Percentiles rank a stretch among this genome's conserved stretches.
phyloP scores from a whole-genome alignment of 495 filamentous ascomycete genomes.

The Neurospora sp. region DNA sequence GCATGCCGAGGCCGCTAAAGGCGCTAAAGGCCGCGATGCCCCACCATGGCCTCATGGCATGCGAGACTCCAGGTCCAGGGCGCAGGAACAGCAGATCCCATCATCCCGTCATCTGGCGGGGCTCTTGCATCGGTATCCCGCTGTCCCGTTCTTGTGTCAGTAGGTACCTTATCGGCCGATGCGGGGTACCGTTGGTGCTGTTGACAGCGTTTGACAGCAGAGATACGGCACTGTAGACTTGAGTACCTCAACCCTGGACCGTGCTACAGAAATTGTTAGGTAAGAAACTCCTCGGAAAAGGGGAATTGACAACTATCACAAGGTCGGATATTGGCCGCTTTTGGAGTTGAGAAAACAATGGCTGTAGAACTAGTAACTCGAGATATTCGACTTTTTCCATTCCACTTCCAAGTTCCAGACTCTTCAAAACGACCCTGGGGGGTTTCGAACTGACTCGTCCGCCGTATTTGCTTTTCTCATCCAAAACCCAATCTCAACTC shows the following conservation, averaged over 20 bases:
- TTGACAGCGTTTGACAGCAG: background rate
- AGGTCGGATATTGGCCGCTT: background rate
- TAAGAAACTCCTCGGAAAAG: background rate
- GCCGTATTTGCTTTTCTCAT: background rate
- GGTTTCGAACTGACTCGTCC: background rate
- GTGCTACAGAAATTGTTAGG: background rate
- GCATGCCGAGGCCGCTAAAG: background rate
- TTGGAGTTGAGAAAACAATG: background rate
- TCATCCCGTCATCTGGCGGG: background rate
- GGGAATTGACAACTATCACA: background rate
- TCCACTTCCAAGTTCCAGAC: background rate
- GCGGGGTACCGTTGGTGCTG: background rate
- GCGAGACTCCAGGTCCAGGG: background rate
- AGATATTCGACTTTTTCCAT: background rate
- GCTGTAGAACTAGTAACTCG: background rate
- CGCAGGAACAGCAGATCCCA: background rate
- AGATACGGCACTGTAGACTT: background rate
- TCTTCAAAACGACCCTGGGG: background rate
- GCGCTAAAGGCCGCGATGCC: background rate
- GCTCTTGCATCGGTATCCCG: background rate
- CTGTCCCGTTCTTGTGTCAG: background rate
- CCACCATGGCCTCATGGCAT: background rate
- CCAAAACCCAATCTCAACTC: background rate
- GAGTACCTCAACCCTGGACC: background rate
- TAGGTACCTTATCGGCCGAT: background rate